Evolutionary conservation across 805 yeast genomes (phyloP).

Genomic region (Yamadazyma phyllophila): DNA sequence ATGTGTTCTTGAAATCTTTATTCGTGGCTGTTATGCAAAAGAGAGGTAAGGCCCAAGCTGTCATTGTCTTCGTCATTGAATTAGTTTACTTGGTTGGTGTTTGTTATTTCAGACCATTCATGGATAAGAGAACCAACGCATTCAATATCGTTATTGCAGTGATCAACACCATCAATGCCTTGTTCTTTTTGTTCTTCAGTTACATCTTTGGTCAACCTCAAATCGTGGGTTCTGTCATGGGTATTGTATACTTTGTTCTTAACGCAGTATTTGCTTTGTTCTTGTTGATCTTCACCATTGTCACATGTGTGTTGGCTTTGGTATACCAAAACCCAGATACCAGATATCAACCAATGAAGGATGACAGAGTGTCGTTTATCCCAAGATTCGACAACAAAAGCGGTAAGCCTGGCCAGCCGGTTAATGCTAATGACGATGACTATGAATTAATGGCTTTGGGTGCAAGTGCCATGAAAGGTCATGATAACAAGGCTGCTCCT

Average conservation of each 20-base stretch:
- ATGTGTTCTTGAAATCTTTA: conserved; percentile 70
- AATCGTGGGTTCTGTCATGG: conserved; percentile 89
- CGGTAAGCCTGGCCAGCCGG: conserved; percentile 17
- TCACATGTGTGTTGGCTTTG: conserved; percentile 82
- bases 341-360: conserved; percentile 93
- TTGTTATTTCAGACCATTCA: conserved; percentile 78
- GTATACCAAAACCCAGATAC: conserved; percentile 91
- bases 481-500: conserved; percentile 36
- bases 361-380: conserved; percentile 94
- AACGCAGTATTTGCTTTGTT: conserved; percentile 87
- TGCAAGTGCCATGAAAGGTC: conserved; percentile 64
- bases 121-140: conserved; percentile 94
- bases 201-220: conserved; percentile 79
- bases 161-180: conserved; percentile 75
- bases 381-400: conserved; percentile 51
- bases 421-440: conserved; percentile 33
- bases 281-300: conserved; percentile 78
- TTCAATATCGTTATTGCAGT: conserved; percentile 85
- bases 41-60: conserved; percentile 79
- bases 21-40: conserved; percentile 84
- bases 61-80: conserved; percentile 74
- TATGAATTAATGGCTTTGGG: conserved; percentile 74
- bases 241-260: conserved; percentile 80
- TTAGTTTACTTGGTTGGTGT: conserved; percentile 62
- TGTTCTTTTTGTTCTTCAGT: conserved; percentile 87